phyloP scores from a whole-genome alignment of 2,329 filamentous ascomycete species.

The Escovopsis sp. region DNA sequence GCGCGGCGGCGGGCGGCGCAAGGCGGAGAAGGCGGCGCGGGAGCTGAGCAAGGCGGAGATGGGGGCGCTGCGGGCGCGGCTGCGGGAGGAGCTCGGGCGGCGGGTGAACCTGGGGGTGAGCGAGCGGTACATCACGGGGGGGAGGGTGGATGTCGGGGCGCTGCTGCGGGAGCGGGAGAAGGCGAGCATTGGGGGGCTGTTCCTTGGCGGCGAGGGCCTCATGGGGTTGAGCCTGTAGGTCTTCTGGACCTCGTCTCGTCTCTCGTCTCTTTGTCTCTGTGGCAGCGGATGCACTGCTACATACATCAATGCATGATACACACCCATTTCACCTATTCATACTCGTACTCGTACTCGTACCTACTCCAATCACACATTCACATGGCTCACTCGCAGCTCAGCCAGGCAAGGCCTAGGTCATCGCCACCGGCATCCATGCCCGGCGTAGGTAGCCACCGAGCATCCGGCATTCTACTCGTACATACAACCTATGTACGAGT shows the following conservation, averaged over 20 bases:
- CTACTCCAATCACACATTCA: too few relatives aligned
- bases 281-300: too few relatives aligned
- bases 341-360: too few relatives aligned
- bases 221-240: constrained; percentile 4
- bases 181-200: constrained; percentile 15
- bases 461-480: too few relatives aligned
- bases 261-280: too few relatives aligned
- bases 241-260: neutral
- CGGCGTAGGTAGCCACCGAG: too few relatives aligned
- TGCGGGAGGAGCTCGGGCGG: constrained; percentile 55
- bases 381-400: too few relatives aligned
- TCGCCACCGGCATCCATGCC: too few relatives aligned
- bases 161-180: constrained; percentile 48
- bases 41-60: constrained; percentile 60
- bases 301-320: too few relatives aligned
- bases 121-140: constrained; percentile 71
- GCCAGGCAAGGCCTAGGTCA: too few relatives aligned
- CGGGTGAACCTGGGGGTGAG: constrained; percentile 80
- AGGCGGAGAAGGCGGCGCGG: constrained; percentile 58
- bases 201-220: constrained; percentile 27
- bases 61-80: constrained; percentile 51
- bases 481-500: too few relatives aligned
- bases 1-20: constrained; percentile 56
- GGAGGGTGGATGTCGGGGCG: constrained; percentile 67
- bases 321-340: too few relatives aligned